Base-by-base conservation (phyloP, 2,329 filamentous ascomycete species). In the Fusarium sp. region DNA sequence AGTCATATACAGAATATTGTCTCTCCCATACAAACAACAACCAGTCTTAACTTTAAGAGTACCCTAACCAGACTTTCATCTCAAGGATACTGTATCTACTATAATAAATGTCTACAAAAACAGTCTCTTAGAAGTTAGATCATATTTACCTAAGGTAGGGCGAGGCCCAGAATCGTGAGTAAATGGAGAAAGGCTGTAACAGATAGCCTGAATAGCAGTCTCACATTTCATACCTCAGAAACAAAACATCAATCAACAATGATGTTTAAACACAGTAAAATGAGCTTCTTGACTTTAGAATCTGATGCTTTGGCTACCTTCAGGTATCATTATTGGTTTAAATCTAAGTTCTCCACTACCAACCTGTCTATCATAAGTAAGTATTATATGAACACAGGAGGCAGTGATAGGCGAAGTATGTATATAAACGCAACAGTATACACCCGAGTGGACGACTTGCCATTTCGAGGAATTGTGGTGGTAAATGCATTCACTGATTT, bases 241-340 rank as follows among this genome's bases (percentile, higher is more conserved):
- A 10, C 5, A 48, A 5, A 18, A 31, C 7, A 2, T 31, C 31
- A 18, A 18, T 18, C 11, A 18, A 10, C 10, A 49, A 18, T 18
- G 5, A n/a, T 16, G 14, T n/a, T 11, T 16, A 21, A 4, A 6
- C 19, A n/a, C 7, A n/a, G 19, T 0, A 29, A n/a, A n/a, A n/a
- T n/a, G n/a, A n/a, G n/a, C n/a, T n/a, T n/a, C 14, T 9, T 16
- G 3, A n/a, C 3, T n/a, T 6, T 8, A 16, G 3, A 3, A 11
- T 29, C 2, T 3, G 4, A 0, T 29, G 19, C 7, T 8, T 11
- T n/a, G 5, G 4, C 10, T 29, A 3, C 15, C 3, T 7, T 8
- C 6, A 21, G 4, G 2, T 16, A 16, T 0, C 3, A 29, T n/a
- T 6, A 2, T 5, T n/a, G 0, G 19, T 4, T 12, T 16, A 18